A percentile compares a stretch with the other conserved stretches of the same genome.
Evolutionary conservation across 1,284 basidiomycete genomes (phyloP).

Genomic region (Malassezia dermatis): DNA sequence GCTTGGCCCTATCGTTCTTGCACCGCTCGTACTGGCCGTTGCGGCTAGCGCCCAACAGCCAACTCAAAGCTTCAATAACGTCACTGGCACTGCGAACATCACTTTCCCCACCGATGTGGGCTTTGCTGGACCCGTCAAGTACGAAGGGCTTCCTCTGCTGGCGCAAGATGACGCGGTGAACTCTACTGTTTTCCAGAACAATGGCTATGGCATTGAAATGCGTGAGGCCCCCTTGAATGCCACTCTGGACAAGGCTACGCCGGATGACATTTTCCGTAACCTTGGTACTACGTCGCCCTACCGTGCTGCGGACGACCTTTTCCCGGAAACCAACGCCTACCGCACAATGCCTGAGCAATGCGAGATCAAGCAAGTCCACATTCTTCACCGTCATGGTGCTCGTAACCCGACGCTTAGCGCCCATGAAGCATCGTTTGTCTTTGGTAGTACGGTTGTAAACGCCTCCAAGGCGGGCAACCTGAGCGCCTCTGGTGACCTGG

Average conservation of each 20-base stretch:
- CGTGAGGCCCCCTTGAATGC: slow-evolving; percentile 22
- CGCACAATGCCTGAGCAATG: slow-evolving; percentile 16
- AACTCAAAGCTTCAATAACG: slow-evolving; percentile 5
- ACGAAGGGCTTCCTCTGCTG: slow-evolving; percentile 25
- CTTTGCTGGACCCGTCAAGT: slow-evolving; percentile 23
- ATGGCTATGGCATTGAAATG: slow-evolving; percentile 20
- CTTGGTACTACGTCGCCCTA: slow-evolving; percentile 21
- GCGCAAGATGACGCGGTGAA: slow-evolving; percentile 27
- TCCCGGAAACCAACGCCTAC: slow-evolving; percentile 12
- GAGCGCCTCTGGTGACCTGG: slow-evolving; percentile 54
- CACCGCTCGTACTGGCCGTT: background rate
- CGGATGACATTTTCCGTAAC: slow-evolving; percentile 27
- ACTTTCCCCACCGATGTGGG: slow-evolving; percentile 41
- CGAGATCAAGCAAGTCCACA: slow-evolving; percentile 33
- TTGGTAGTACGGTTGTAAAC: background rate
- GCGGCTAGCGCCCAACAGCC: background rate
- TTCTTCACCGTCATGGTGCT: slow-evolving; percentile 41
- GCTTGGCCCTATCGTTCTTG: background rate
- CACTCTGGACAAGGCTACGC: slow-evolving; percentile 14
- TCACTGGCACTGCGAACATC: slow-evolving; percentile 14
- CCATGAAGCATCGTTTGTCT: background rate
- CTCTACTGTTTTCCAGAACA: slow-evolving; percentile 3
- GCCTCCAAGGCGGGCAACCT: slow-evolving; percentile 12
- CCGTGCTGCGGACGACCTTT: slow-evolving; percentile 12
- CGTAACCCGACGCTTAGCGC: slow-evolving; percentile 27